These are phyloP conservation scores for Chaetomium olivaceum DNA, from an alignment of 2,329 filamentous ascomycete genomes.

Conservation along the genomic window DNA sequence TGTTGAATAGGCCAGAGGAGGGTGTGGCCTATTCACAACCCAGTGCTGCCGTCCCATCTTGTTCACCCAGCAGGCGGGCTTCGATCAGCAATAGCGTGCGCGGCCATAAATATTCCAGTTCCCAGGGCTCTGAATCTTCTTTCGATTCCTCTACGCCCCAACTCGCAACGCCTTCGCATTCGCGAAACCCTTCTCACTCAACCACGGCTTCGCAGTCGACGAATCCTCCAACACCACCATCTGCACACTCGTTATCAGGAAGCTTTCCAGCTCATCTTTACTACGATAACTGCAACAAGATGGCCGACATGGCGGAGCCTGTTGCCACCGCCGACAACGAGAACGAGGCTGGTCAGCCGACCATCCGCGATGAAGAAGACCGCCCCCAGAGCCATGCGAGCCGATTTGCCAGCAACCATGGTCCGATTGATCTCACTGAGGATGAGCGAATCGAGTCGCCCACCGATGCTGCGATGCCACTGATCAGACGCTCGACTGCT, in stretches of 20 bases:
- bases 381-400: not conserved
- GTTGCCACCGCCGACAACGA: not conserved
- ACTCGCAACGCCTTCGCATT: constrained; percentile 48
- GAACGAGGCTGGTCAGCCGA: not conserved
- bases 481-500: constrained; percentile 31
- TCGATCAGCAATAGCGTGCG: not conserved
- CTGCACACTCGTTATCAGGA: not conserved
- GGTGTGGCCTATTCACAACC: constrained; percentile 9
- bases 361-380: not conserved
- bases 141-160: constrained; percentile 46
- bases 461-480: constrained; percentile 37
- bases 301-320: constrained; percentile 12
- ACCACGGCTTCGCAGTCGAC: constrained; percentile 1
- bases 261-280: not conserved
- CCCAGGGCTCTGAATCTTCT: constrained; percentile 54
- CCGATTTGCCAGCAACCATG: not conserved
- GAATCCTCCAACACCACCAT: not conserved
- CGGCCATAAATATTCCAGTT: constrained; percentile 51
- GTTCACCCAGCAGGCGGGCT: constrained; percentile 34
- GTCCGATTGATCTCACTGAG: constrained; percentile 3
- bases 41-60: constrained; percentile 28
- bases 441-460: constrained; percentile 31
- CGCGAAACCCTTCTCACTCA: constrained; percentile 37
- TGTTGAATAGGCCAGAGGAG: constrained; percentile 25
- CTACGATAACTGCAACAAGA: not conserved